These are phyloP conservation scores for Inonotus hispidus DNA, from an alignment of 1,284 basidiomycete species.

Conservation along the genomic window DNA sequence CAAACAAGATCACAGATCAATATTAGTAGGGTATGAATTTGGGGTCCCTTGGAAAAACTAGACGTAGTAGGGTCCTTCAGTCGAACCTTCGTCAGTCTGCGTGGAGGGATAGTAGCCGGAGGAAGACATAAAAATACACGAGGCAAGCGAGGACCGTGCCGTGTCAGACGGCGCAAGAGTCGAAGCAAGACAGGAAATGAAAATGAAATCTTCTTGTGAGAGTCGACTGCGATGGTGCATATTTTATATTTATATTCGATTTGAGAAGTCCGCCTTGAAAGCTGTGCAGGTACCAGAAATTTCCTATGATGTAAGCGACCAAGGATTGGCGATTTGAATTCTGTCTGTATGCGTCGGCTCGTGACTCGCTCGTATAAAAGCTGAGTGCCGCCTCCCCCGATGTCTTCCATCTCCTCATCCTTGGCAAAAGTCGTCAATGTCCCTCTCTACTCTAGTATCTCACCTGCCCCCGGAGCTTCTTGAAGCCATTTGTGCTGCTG, in stretches of 20 bases:
- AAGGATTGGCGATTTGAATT: background rate
- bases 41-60: too few species aligned
- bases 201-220: background rate
- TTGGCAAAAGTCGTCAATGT: background rate
- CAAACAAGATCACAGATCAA: background rate
- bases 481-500: slow-evolving; percentile 58
- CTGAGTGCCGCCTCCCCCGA: background rate
- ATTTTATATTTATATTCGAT: background rate
- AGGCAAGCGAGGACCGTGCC: slow-evolving; percentile 4
- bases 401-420: background rate
- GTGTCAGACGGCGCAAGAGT: slow-evolving; percentile 13
- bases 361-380: slow-evolving; percentile 9
- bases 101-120: too few species aligned
- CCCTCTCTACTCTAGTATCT: slow-evolving; percentile 18
- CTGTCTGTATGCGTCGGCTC: background rate
- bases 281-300: background rate
- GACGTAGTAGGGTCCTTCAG: too few species aligned
- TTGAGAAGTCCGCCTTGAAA: too few species aligned
- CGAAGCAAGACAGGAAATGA: background rate
- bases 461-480: slow-evolving; percentile 58
- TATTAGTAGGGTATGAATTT: too few species aligned
- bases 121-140: background rate
- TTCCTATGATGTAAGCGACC: background rate
- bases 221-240: background rate
- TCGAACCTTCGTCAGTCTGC: too few species aligned